Percentiles rank a stretch among this genome's conserved stretches.
These are phyloP conservation scores for Rhamnella rubrinervis DNA, from an alignment of 331 rosid genomes.

Conservation along the genomic window DNA sequence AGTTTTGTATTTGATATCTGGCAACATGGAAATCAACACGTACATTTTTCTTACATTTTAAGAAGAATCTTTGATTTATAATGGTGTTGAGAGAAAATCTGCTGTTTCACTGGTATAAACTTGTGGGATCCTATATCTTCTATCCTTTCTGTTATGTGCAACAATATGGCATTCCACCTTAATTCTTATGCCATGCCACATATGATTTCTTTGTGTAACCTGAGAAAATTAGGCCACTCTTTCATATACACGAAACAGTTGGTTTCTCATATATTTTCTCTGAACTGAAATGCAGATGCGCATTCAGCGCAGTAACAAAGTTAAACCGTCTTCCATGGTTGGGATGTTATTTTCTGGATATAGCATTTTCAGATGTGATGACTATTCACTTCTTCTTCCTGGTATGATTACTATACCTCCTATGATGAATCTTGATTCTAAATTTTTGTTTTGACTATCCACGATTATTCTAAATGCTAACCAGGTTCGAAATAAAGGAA, in stretches of 20 bases:
- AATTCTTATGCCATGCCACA: too few relatives aligned
- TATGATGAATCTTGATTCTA: conserved; percentile 4
- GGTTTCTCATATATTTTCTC: conserved; percentile 24
- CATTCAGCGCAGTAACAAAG: conserved; percentile 84
- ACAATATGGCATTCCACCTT: too few relatives aligned
- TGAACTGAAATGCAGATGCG: conserved; percentile 60
- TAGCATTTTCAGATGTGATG: conserved; percentile 72
- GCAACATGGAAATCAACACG: not conserved
- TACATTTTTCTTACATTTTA: not conserved
- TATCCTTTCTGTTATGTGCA: too few relatives aligned
- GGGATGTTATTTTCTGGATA: conserved; percentile 90
- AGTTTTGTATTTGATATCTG: conserved; percentile 5
- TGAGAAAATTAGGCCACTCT: too few relatives aligned
- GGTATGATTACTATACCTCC: conserved; percentile 47
- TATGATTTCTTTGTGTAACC: too few relatives aligned
- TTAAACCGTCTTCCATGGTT: conserved; percentile 70
- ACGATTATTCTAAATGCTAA: not conserved
- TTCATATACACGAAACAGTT: not conserved
- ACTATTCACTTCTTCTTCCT: conserved; percentile 90
- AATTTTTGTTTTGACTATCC: not conserved
- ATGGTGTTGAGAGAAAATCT: too few relatives aligned
- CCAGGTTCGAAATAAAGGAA: conserved; percentile 81
- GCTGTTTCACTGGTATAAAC: too few relatives aligned
- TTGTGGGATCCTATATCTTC: too few relatives aligned
- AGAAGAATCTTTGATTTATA: too few relatives aligned